Base-by-base conservation (phyloP, 257 asterid species). In the Solanum chiquidenum region DNA sequence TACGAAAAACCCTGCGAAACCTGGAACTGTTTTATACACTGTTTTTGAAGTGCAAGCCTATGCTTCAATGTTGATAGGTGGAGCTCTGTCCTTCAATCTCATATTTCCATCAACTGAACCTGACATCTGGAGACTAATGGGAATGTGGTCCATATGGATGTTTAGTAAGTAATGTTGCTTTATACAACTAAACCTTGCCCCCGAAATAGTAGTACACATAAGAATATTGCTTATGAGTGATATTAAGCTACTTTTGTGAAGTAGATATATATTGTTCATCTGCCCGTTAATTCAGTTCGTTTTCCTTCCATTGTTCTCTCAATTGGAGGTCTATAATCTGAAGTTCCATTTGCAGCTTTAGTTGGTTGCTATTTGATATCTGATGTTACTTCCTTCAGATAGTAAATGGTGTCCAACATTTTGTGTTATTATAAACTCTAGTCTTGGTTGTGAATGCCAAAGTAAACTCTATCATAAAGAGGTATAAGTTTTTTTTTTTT, bases 141-240 rank as follows among this genome's bases (percentile, higher is more conserved):
- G 99, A 84, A 97, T 95, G 98, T 95, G 98, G 98, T 97, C 99
- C 92, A 94, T 95, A 85, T 97, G 99, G 99, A 95, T 97, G 99
- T 97, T 97, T 94, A 97, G 99, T 97, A 93, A 95, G 98, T 86
- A 86, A 60, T 12, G 18, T 33, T 49, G n/a, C 10, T 80, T 46
- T 80, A 46, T 46, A 46, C n/a, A 13, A 80, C 11, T 80, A 46
- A 42, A 44, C 27, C 62, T 13, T 40, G 12, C 23, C 21, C 4
- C 84, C 20, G 5, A 40, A 40, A 11, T 69, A 71, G 44, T 42
- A 25, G 37, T 8, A 79, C 16, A 79, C 33, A 79, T 79, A 25
- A 42, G 64, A 79, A 12, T 29, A 29, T 29, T 82, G 37, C 85
- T 49, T 31, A 49, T 14, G 25, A 79, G 66, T 14, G 37, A 79